A percentile compares a stretch with the other conserved stretches of the same genome.
phyloP scores from a whole-genome alignment of 192 early-diverging fungal species.

The Rhizophlyctis rosea region DNA sequence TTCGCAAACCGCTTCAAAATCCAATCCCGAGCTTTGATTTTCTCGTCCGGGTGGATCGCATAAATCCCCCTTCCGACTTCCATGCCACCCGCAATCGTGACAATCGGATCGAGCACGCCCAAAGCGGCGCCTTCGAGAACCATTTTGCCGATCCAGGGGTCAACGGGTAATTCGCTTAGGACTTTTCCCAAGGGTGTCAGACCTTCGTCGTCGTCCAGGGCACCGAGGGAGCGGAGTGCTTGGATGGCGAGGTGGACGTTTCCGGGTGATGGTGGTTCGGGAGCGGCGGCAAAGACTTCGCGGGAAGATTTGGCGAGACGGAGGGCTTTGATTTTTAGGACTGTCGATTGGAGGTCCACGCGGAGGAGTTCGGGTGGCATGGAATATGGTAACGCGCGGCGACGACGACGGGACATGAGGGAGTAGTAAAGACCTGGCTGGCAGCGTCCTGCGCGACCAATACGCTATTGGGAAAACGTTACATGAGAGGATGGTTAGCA shows the following conservation, averaged over 20 bases:
- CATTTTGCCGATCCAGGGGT: constrained; percentile 69
- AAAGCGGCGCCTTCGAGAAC: constrained; percentile 71
- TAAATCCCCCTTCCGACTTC: constrained; percentile 48
- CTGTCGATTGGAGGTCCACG: constrained; percentile 77
- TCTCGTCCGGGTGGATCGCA: constrained; percentile 46
- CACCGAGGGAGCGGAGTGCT: constrained; percentile 36
- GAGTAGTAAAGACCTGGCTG: constrained; percentile 60
- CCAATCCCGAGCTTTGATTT: constrained; percentile 32
- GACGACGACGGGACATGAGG: constrained; percentile 43
- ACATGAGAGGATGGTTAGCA: constrained; percentile 47
- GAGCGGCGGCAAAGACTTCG: constrained; percentile 38
- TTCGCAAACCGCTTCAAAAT: constrained; percentile 27
- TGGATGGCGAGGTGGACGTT: constrained; percentile 33
- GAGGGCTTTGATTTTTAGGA: constrained; percentile 59
- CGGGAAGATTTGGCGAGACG: constrained; percentile 41
- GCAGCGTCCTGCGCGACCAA: constrained; percentile 85
- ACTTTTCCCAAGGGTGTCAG: constrained; percentile 64
- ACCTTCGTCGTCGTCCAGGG: constrained; percentile 39
- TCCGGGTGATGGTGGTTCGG: constrained; percentile 36
- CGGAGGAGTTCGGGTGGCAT: constrained; percentile 75
- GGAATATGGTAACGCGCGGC: constrained; percentile 24
- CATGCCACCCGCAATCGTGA: constrained; percentile 62
- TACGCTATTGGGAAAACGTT: constrained; percentile 54
- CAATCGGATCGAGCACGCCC: constrained; percentile 66
- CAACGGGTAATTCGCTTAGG: constrained; percentile 58